A percentile compares a stretch with the other conserved stretches of the same genome.
These are phyloP conservation scores for Mrakia gelida DNA, from an alignment of 768 basidiomycete species.

Conservation along the genomic window DNA sequence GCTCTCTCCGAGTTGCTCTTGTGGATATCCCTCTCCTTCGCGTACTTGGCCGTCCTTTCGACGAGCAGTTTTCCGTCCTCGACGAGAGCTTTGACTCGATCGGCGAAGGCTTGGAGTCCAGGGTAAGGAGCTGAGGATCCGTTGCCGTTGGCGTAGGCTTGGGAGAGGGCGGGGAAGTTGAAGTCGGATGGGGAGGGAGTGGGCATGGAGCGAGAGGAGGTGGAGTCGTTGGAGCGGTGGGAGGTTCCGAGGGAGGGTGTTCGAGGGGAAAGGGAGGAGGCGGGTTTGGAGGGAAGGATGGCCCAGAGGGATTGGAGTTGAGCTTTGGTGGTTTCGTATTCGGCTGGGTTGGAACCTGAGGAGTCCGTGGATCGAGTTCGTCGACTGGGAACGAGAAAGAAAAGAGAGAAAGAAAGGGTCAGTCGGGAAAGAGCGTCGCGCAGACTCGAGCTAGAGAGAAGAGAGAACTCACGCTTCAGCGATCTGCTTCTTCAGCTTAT, in stretches of 20 bases:
- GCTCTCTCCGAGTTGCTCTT: conserved; percentile 90
- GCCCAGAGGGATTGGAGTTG: conserved; percentile 56
- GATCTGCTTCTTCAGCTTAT: conserved; percentile 8
- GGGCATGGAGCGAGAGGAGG: conserved; percentile 60
- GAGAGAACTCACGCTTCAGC: conserved; percentile 5
- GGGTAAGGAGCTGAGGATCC: conserved; percentile 33
- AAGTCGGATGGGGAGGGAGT: conserved; percentile 74
- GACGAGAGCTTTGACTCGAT: conserved; percentile 71
- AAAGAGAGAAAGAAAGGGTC: too few species aligned
- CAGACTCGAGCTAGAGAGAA: not conserved
- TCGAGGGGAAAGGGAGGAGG: conserved; percentile 5
- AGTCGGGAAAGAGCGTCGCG: not conserved
- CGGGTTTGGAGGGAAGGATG: conserved; percentile 61
- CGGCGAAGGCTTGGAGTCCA: conserved; percentile 27
- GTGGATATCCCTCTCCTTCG: conserved; percentile 80
- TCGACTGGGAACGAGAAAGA: not conserved
- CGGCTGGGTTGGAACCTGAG: not conserved
- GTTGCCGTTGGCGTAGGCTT: conserved; percentile 17
- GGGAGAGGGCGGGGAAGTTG: conserved; percentile 46
- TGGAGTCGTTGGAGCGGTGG: conserved; percentile 47
- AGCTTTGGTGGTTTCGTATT: conserved; percentile 9
- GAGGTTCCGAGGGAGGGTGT: not conserved
- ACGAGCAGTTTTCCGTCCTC: conserved; percentile 78
- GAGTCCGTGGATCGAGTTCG: not conserved
- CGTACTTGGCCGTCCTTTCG: conserved; percentile 75